Percentiles rank a stretch among this genome's conserved stretches.
These are phyloP conservation scores for Simmondsia chinensis DNA, from an alignment of 148 eudicot genomes.

Conservation along the genomic window DNA sequence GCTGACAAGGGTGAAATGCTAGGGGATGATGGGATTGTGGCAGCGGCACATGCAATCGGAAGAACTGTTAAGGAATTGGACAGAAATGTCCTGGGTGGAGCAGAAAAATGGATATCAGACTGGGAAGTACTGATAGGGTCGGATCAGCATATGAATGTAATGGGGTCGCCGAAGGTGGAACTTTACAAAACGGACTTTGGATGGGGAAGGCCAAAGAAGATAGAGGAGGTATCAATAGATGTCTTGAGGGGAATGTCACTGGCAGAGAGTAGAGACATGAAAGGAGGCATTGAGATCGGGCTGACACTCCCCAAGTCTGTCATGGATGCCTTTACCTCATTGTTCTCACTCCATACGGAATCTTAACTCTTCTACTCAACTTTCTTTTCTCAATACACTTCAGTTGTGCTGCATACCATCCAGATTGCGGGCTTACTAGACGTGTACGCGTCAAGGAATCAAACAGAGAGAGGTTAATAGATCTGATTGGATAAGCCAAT, in stretches of 20 bases:
- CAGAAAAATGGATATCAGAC: conserved; percentile 27
- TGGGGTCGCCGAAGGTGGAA: conserved; percentile 49
- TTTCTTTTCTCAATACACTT: too few species aligned
- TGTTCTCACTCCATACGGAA: too few species aligned
- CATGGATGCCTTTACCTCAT: conserved; percentile 23
- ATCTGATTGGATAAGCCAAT: too few species aligned
- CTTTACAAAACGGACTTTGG: conserved; percentile 48
- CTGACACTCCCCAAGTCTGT: conserved; percentile 16
- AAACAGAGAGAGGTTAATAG: too few species aligned
- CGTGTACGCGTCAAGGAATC: too few species aligned
- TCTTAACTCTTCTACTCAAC: too few species aligned
- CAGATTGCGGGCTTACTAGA: too few species aligned
- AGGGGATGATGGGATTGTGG: conserved; percentile 30
- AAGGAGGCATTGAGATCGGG: conserved; percentile 50
- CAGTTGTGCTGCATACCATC: too few species aligned
- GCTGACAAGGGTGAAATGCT: conserved; percentile 13
- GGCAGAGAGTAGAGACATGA: conserved; percentile 23
- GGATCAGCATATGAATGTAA: conserved; percentile 23
- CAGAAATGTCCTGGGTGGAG: conserved; percentile 20
- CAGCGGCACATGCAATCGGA: conserved; percentile 37
- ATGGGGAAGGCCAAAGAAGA: conserved; percentile 36
- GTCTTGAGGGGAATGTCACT: conserved; percentile 26
- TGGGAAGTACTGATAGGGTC: conserved; percentile 19
- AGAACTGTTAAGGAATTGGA: conserved; percentile 19
- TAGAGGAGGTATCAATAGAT: conserved; percentile 36